phyloP scores from a whole-genome alignment of 208 protist genomes.

The Acanthamoeba lenticulata region DNA sequence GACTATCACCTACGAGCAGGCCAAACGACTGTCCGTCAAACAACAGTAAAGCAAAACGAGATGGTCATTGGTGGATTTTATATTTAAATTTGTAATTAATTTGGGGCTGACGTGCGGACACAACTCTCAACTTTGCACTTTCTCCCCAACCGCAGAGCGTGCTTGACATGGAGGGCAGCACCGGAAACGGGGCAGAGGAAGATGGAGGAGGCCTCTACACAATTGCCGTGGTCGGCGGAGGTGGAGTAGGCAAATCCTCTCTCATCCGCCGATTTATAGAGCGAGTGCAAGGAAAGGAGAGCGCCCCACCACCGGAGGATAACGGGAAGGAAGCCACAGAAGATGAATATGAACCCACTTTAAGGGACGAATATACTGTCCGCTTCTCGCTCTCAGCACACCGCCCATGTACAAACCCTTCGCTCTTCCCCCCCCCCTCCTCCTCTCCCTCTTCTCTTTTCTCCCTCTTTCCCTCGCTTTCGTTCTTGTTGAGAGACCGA shows the following conservation, averaged over 20 bases:
- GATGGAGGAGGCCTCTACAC: background rate
- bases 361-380: background rate
- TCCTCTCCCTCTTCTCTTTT: background rate
- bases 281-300: background rate
- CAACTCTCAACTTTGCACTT: background rate
- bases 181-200: background rate
- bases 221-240: constrained; percentile 30
- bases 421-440: background rate
- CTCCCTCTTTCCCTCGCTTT: background rate
- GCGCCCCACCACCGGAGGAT: background rate
- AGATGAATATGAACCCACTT: background rate
- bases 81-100: background rate
- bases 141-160: background rate
- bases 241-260: constrained; percentile 29
- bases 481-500: background rate
- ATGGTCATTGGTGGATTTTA: no score
- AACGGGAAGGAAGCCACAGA: background rate
- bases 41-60: background rate
- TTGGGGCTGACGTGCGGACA: background rate
- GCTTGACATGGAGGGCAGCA: background rate
- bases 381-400: background rate
- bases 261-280: constrained; percentile 19
- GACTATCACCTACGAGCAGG: constrained; percentile 49
- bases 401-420: background rate
- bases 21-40: background rate